Percentiles rank a stretch among this genome's conserved stretches.
Conservation (phyloP, 441 rosid genomes). For the Brassica balearica region DNA sequence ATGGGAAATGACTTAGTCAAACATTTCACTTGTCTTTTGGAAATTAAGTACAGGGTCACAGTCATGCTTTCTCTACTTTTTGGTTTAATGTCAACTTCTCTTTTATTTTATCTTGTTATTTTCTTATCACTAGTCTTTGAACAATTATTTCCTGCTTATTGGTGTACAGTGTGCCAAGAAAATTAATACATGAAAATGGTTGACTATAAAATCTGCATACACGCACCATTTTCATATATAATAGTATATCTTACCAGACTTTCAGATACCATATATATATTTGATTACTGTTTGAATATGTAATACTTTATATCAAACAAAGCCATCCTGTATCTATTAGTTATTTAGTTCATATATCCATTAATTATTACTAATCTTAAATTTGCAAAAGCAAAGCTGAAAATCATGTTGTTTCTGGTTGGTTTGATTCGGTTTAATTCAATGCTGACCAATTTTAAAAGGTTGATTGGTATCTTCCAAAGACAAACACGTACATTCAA, state of each 20-base stretch:
- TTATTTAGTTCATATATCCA: background rate
- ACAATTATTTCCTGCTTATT: conserved; percentile 28
- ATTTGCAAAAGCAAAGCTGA: background rate
- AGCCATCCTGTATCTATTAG: background rate
- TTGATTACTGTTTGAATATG: background rate
- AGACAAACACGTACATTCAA: conserved; percentile 27
- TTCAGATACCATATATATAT: background rate
- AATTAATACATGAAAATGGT: conserved; percentile 30
- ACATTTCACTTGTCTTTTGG: conserved; percentile 38
- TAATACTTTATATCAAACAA: background rate
- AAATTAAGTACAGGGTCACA: conserved; percentile 38
- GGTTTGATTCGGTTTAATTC: conserved; percentile 4
- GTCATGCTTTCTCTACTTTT: conserved; percentile 34
- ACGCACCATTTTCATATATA: conserved; percentile 18
- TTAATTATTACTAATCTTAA: background rate
- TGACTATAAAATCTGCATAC: conserved; percentile 28
- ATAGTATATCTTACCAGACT: background rate
- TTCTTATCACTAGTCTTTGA: conserved; percentile 20
- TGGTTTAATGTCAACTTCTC: conserved; percentile 44
- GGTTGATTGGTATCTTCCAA: conserved; percentile 13
- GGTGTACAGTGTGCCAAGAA: conserved; percentile 28
- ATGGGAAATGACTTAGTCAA: conserved; percentile 42
- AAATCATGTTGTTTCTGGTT: conserved; percentile 4
- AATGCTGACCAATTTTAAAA: background rate
- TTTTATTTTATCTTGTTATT: background rate